Base-by-base conservation (phyloP, 2,329 filamentous ascomycete genomes). In the Xylaria sp. region DNA sequence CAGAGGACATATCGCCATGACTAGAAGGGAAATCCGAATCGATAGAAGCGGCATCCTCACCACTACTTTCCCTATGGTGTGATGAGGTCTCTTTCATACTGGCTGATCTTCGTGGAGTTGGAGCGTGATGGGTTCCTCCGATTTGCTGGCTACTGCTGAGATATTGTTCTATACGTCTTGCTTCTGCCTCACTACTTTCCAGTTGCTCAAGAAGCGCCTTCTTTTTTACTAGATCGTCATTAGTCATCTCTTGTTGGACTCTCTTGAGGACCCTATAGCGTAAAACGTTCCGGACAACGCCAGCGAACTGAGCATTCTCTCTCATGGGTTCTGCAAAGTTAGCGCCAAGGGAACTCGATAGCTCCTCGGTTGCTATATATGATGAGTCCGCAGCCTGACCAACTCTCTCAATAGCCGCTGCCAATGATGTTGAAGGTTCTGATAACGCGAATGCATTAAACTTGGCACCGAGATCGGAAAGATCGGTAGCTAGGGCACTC, bases 241-340 rank as follows among this genome's bases (percentile, higher is more conserved):
- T 91, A 1, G 96, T 98, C 90, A 98, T 95, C 78, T 99, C 96
- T 80, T 98, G 94, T 78, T 99, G 96, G 63, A 99, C 93, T 56
- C 96, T 89, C 84, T 99, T 99, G 71, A 98, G 84, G 2, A 98
- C 91, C 18, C 96, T 87, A 79, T 98, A 99, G 73, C 93, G 89
- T 64, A 99, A 84, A 41, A 99, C 95, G 73, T 86, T 92, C 51
- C 94, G 90, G 3, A 99, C 96, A 0, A 99, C 94, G 12, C 96
- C 93, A 0, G 96, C 96, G 79, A 99, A 99, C 78, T 99, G 96
- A 13, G 96, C 94, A 76, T 94, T 97, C 82, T 99, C 96, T 65
- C 97, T 89, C 94, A 99, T 98, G 0, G 96, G 96, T 78, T 99
- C 97, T 0, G 97, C 94, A 78, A 99, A 99, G 73, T 90, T 96